These are phyloP conservation scores for Psidium friedrichsthalianum DNA, from an alignment of 345 rosid species.

Conservation along the genomic window DNA sequence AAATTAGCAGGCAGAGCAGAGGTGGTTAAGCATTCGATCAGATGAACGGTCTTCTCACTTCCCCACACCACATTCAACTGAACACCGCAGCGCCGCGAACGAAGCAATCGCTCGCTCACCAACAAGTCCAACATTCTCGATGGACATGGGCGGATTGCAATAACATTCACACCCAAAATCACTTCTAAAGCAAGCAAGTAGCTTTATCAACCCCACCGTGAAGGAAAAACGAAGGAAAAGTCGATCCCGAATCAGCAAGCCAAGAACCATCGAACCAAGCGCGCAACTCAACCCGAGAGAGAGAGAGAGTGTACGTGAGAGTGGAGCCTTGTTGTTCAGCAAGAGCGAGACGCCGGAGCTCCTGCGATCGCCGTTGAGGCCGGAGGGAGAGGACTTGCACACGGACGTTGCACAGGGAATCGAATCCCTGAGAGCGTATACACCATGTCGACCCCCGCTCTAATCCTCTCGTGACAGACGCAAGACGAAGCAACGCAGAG, in stretches of 20 bases:
- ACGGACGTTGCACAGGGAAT: slow-evolving; percentile 31
- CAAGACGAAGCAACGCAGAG: not conserved
- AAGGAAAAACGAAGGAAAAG: not conserved
- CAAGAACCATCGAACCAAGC: not conserved
- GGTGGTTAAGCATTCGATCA: not conserved
- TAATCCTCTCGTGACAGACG: not conserved
- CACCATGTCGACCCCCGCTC: slow-evolving; percentile 26
- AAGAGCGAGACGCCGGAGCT: slow-evolving; percentile 27
- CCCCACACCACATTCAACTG: not conserved
- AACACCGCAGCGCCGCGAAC: not conserved
- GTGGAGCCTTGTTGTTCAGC: not conserved
- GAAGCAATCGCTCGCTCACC: not conserved
- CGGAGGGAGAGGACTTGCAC: slow-evolving; percentile 21
- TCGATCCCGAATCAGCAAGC: not conserved
- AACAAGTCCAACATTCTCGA: not conserved
- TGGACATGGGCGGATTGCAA: not conserved
- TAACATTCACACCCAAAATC: not conserved
- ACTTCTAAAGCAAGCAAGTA: not conserved
- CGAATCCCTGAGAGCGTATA: slow-evolving; percentile 47
- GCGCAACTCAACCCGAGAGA: not conserved
- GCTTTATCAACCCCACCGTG: not conserved
- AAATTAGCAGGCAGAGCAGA: not conserved
- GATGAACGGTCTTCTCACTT: not conserved
- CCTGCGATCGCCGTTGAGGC: slow-evolving; percentile 44
- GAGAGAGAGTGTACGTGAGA: not conserved